These are phyloP conservation scores for Nitzschia sp. DNA, from an alignment of 108 stramenopile genomes.

Conservation along the genomic window DNA sequence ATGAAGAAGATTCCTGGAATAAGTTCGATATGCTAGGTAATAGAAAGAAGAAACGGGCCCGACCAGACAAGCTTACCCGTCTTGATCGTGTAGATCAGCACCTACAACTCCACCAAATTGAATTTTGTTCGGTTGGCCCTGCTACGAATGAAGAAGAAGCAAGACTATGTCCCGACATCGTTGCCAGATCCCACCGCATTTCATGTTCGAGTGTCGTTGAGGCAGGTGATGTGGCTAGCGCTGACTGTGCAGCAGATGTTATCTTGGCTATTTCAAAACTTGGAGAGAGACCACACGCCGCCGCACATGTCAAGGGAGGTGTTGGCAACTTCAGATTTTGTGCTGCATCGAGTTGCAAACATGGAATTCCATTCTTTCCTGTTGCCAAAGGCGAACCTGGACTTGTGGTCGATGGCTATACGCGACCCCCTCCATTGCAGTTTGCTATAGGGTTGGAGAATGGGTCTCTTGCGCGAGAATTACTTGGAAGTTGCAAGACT, in stretches of 20 bases:
- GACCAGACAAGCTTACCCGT: conserved; percentile 9
- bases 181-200: conserved; percentile 43
- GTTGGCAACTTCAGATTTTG: conserved; percentile 83
- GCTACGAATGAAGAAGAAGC: conserved; percentile 43
- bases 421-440: conserved; percentile 4
- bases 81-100: conserved; percentile 45
- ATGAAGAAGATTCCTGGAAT: not conserved
- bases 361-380: conserved; percentile 82
- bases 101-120: conserved; percentile 43
- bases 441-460: conserved; percentile 86
- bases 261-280: conserved; percentile 54
- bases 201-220: conserved; percentile 57
- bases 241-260: conserved; percentile 50
- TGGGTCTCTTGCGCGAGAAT: conserved; percentile 51
- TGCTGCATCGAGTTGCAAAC: conserved; percentile 42
- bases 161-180: conserved; percentile 42
- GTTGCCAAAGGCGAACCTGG: conserved; percentile 47
- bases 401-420: not conserved
- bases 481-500: conserved; percentile 44
- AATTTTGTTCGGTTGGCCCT: conserved; percentile 76
- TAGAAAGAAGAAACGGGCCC: not conserved
- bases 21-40: not conserved
- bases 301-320: conserved; percentile 41
- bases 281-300: conserved; percentile 17
- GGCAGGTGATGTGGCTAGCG: conserved; percentile 40